Evolutionary conservation across 495 filamentous ascomycete species (phyloP), one percentile per base, ranked within the genome.

Genomic region (Aspergillus hancockii): DNA sequence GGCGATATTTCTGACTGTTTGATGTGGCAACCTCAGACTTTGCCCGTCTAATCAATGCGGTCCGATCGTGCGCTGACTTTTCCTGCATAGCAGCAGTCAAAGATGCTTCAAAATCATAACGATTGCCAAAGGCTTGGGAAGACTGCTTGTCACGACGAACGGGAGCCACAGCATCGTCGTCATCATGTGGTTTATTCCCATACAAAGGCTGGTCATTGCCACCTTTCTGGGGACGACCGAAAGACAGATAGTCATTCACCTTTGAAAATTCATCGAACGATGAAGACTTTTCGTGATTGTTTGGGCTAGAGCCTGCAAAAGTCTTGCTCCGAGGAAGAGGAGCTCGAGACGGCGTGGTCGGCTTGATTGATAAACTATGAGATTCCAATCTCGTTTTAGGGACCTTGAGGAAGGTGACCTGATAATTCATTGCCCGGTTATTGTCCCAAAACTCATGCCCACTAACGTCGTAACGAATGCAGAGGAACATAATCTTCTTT

Each of bases 361-460:
- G 30, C 10, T 23, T 49, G 8, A n/a, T 75, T 59, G 81, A 76
- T 10, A 68, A 67, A 51, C 73, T 76, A 52, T 76, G 76, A 70
- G 83, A 82, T 31, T 62, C 83, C 52, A 83, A 80, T 49, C 86
- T 81, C 41, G 76, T 63, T 74, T 89, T 92, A 53, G 76, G 70
- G 66, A 86, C 87, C 78, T 92, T 95, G 46, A 79, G 77, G 76
- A 98, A 98, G 68, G 96, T 92, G 53, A 97, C 83, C 65, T 96
- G 92, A 72, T 92, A 98, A 72, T 98, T 97, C 69, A 84, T 81
- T 13, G 77, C 77, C 57, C 81, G 72, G 68, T 98, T 98, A 78
- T 93, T 98, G 76, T 98, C 95, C 94, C 94, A 98, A 68, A 86
- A 88, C 63, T 97, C 93, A 62, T 90, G 84, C 8, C 92, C 91